Percentiles rank a stretch among this genome's conserved stretches.
phyloP scores from a whole-genome alignment of 441 rosid species.

The Croton setiger region DNA sequence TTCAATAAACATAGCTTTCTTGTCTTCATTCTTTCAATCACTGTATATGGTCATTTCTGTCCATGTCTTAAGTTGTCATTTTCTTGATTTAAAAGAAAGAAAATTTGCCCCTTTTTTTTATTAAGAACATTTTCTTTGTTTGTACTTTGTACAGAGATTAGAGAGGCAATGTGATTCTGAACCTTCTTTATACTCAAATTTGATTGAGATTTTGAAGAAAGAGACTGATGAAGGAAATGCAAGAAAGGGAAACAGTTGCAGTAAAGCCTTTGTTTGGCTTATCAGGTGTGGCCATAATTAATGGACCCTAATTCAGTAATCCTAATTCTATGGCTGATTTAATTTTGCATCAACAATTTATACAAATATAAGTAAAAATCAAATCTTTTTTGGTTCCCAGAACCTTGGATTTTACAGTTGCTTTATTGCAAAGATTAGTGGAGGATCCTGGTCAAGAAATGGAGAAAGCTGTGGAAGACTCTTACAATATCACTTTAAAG shows the following conservation, averaged over 20 bases:
- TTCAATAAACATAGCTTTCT: neutral
- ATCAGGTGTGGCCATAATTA: constrained; percentile 45
- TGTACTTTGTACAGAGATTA: constrained; percentile 44
- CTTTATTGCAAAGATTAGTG: constrained; percentile 49
- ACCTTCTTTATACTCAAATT: constrained; percentile 50
- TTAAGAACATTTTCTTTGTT: neutral
- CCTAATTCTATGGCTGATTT: neutral
- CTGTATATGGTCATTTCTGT: constrained; percentile 19
- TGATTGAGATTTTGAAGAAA: constrained; percentile 71
- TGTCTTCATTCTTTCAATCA: constrained; percentile 6
- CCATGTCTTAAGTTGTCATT: constrained; percentile 6
- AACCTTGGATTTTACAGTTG: constrained; percentile 62
- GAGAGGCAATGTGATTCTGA: constrained; percentile 56
- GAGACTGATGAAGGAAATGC: constrained; percentile 57
- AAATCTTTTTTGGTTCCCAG: constrained; percentile 27
- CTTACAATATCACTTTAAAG: constrained; percentile 63
- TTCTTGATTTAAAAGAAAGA: neutral
- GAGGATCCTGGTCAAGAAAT: constrained; percentile 54
- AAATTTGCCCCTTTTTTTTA: neutral
- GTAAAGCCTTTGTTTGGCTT: constrained; percentile 86
- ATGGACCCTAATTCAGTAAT: too few species aligned
- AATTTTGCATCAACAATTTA: neutral
- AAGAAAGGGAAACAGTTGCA: constrained; percentile 54
- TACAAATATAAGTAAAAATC: neutral
- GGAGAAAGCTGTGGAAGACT: constrained; percentile 78